Evolutionary conservation across 2,329 filamentous ascomycete species (phyloP).

Genomic region (Sporothrix euskadiensis): DNA sequence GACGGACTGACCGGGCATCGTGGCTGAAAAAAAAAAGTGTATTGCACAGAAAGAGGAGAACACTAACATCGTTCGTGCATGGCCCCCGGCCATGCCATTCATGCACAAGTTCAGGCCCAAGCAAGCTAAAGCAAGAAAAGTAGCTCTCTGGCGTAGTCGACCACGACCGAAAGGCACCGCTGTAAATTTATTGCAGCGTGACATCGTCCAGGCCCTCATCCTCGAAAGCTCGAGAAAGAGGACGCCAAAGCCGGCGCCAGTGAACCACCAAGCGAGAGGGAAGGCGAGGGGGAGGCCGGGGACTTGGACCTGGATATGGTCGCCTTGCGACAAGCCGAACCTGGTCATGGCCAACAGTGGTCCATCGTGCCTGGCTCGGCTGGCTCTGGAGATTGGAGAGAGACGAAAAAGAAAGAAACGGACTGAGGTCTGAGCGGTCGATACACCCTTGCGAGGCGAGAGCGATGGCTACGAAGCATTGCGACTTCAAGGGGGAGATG

Average conservation of each 20-base stretch:
- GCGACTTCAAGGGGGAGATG: not conserved
- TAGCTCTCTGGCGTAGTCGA: not conserved
- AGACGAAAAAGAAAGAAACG: not conserved
- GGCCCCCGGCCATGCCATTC: not conserved
- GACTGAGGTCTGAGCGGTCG: not conserved
- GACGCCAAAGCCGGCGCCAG: not conserved
- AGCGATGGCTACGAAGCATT: not conserved
- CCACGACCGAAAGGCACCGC: not conserved
- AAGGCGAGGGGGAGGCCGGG: not conserved
- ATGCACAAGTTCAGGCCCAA: conserved; percentile 1
- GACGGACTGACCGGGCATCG: conserved; percentile 15
- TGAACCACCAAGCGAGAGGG: not conserved
- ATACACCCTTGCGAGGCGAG: not conserved
- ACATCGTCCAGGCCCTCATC: not conserved
- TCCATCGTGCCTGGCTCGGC: not conserved
- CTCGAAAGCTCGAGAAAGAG: not conserved
- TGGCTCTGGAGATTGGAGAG: not conserved
- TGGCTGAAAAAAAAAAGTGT: not conserved
- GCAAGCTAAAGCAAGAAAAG: not conserved
- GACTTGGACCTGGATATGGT: not conserved
- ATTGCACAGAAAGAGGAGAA: not conserved
- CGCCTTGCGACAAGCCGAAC: not conserved
- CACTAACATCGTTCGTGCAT: not conserved
- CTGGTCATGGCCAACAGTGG: not conserved
- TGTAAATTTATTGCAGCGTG: conserved; percentile 11